Conservation (phyloP, 768 basidiomycete genomes). For the Tylopilus felleus region DNA sequence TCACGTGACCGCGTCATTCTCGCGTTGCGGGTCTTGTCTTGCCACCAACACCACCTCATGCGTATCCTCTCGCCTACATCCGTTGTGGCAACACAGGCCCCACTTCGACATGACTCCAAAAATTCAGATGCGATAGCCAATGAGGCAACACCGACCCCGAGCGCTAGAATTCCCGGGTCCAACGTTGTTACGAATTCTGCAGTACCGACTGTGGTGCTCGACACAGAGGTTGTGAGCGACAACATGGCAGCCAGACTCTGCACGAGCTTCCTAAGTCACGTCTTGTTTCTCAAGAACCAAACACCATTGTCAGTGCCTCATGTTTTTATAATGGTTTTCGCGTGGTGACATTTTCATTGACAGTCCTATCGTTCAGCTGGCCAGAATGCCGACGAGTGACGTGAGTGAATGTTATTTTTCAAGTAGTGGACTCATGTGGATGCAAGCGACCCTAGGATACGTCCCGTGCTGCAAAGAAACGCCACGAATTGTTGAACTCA, state of each 20-base stretch:
- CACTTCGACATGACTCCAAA: background rate
- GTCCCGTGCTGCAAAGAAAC: slow-evolving; percentile 53
- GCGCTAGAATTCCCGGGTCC: background rate
- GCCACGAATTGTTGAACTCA: slow-evolving; percentile 57
- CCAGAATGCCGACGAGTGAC: slow-evolving; percentile 48
- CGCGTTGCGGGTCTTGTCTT: background rate
- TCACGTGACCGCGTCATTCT: slow-evolving; percentile 3
- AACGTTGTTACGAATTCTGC: slow-evolving; percentile 3
- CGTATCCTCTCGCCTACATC: slow-evolving; percentile 8
- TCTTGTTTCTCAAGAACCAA: slow-evolving; percentile 76
- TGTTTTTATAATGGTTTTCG: background rate
- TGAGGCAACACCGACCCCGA: background rate
- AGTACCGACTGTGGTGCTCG: slow-evolving; percentile 45
- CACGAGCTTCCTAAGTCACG: slow-evolving; percentile 59
- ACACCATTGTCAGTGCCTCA: slow-evolving; percentile 65
- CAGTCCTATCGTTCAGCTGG: slow-evolving; percentile 67
- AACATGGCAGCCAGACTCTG: slow-evolving; percentile 63
- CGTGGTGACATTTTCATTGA: background rate
- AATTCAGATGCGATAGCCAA: background rate
- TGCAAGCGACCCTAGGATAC: slow-evolving; percentile 32
- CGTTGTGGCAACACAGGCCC: background rate
- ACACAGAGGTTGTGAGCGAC: slow-evolving; percentile 51
- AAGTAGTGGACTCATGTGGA: background rate
- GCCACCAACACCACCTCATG: slow-evolving; percentile 2
- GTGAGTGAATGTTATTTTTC: slow-evolving; percentile 27